Evolutionary conservation across 2,329 filamentous ascomycete genomes (phyloP).

Genomic region (Trichoderma semiorbis): DNA sequence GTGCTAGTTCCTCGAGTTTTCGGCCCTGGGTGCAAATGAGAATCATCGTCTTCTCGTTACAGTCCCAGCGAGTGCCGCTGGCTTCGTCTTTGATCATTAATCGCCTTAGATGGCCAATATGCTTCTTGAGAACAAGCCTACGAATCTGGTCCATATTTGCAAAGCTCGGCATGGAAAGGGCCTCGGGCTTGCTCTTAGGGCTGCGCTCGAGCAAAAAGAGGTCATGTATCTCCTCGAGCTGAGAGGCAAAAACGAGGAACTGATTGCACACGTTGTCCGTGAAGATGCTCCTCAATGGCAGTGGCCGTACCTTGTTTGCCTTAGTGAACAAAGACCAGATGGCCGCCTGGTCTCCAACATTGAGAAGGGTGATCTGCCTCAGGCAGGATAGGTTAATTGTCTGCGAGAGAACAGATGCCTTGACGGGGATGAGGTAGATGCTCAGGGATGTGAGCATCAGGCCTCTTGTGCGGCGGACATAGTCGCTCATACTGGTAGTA

Average conservation of each 20-base stretch:
- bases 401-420: slow-evolving; percentile 52
- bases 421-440: slow-evolving; percentile 58
- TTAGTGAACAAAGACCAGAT: slow-evolving; percentile 58
- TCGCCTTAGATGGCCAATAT: slow-evolving; percentile 50
- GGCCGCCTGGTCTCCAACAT: slow-evolving; percentile 58
- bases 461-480: slow-evolving; percentile 56
- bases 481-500: slow-evolving; percentile 41
- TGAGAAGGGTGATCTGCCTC: slow-evolving; percentile 57
- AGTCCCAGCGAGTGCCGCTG: slow-evolving; percentile 51
- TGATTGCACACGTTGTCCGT: slow-evolving; percentile 58
- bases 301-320: slow-evolving; percentile 48
- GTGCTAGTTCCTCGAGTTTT: slow-evolving; percentile 52
- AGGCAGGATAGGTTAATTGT: slow-evolving; percentile 56
- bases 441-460: slow-evolving; percentile 52
- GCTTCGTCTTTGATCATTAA: slow-evolving; percentile 59
- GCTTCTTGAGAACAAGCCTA: slow-evolving; percentile 54
- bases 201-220: slow-evolving; percentile 57
- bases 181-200: slow-evolving; percentile 49
- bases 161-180: slow-evolving; percentile 48
- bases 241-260: slow-evolving; percentile 53
- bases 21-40: slow-evolving; percentile 51
- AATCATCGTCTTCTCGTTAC: slow-evolving; percentile 51
- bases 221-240: slow-evolving; percentile 53
- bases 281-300: slow-evolving; percentile 56
- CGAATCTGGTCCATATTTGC: slow-evolving; percentile 58